A percentile compares a stretch with the other conserved stretches of the same genome.
Conservation (phyloP, 306 rosid species). For the Acacia acuminata region DNA sequence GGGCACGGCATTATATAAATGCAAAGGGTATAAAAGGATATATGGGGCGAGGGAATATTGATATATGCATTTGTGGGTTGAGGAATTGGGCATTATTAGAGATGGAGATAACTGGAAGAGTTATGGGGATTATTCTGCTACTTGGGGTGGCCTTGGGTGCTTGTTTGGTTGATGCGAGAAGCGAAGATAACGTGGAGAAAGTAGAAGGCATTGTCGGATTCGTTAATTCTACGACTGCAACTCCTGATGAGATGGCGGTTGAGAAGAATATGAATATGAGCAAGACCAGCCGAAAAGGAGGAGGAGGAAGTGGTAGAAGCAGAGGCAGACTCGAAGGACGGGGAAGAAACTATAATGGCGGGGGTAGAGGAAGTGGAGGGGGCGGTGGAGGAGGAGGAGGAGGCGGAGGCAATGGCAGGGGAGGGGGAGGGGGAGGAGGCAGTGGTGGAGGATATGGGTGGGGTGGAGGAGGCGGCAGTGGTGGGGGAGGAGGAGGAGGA, state of each 20-base stretch:
- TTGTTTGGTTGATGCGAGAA: conserved; percentile 38
- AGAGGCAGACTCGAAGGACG: neutral
- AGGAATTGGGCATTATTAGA: neutral
- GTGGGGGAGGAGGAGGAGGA: neutral
- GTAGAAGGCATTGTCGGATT: neutral
- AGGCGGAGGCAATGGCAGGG: neutral
- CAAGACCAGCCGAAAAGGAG: conserved; percentile 1
- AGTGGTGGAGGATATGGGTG: neutral
- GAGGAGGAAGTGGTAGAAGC: neutral
- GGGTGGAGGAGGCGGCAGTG: too few species aligned
- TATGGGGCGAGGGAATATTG: neutral
- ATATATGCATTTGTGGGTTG: conserved; percentile 1
- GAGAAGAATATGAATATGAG: conserved; percentile 18
- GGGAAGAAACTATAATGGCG: neutral
- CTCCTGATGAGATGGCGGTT: neutral
- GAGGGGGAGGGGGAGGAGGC: neutral
- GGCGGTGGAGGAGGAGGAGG: neutral
- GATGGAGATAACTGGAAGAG: conserved; percentile 25
- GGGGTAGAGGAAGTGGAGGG: neutral
- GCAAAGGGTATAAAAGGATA: conserved; percentile 37
- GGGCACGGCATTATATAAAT: conserved; percentile 10
- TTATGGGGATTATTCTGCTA: conserved; percentile 23
- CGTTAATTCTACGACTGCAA: neutral
- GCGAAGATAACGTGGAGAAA: neutral
- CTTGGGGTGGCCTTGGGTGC: conserved; percentile 16